Percentiles rank a stretch among this genome's conserved stretches.
These are phyloP conservation scores for Haberlea rhodopensis DNA, from an alignment of 257 asterid genomes.

Conservation along the genomic window DNA sequence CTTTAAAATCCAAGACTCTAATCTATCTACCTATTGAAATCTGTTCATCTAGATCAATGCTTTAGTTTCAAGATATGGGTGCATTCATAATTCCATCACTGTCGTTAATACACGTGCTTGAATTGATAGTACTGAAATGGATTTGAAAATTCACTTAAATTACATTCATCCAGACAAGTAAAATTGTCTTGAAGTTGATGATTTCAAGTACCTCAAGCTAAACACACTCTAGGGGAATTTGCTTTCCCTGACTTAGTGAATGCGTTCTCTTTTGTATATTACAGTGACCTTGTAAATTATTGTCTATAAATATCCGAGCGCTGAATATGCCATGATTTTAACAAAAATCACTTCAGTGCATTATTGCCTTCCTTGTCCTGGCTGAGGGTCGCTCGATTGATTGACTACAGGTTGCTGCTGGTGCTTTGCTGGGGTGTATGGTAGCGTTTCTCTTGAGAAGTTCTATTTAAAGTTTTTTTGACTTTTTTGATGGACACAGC, in stretches of 20 bases:
- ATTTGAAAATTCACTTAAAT: background rate
- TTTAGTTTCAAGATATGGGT: too few relatives aligned
- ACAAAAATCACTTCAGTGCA: background rate
- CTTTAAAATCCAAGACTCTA: background rate
- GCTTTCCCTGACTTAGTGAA: background rate
- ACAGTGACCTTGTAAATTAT: background rate
- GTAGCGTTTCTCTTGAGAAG: conserved; percentile 54
- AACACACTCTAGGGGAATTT: background rate
- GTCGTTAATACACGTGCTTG: background rate
- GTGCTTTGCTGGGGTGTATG: conserved; percentile 63
- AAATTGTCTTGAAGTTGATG: background rate
- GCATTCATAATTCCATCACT: too few relatives aligned
- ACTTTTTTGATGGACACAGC: background rate
- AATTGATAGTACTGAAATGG: background rate
- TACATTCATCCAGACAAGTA: background rate
- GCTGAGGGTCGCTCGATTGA: conserved; percentile 10
- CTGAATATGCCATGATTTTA: background rate
- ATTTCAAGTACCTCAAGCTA: background rate
- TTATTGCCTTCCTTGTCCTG: background rate
- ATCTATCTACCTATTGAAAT: background rate
- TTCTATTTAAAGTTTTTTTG: conserved; percentile 25
- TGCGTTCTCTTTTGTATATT: background rate
- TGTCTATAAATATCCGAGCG: background rate
- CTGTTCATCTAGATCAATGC: background rate
- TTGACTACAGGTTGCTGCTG: conserved; percentile 58